These are phyloP conservation scores for Suillus discolor DNA, from an alignment of 768 basidiomycete genomes.

Conservation along the genomic window DNA sequence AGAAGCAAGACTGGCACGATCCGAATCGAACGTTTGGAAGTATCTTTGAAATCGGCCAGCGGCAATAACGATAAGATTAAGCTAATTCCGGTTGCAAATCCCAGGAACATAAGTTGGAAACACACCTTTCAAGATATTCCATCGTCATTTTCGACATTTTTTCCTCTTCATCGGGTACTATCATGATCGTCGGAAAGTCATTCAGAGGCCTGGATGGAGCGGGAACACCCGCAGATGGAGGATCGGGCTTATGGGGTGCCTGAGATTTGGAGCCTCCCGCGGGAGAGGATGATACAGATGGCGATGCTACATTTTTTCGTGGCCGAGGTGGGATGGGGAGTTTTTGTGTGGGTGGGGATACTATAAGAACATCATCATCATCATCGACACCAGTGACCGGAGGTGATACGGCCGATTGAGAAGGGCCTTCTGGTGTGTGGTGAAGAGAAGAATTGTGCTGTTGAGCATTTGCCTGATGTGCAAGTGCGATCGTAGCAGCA, in stretches of 20 bases:
- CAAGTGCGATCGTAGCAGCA: constrained; percentile 26
- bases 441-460: constrained; percentile 1
- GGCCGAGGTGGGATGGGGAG: constrained; percentile 26
- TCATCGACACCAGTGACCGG: not conserved
- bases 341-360: constrained; percentile 13
- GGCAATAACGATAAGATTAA: constrained; percentile 13
- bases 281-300: not conserved
- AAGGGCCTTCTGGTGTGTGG: not conserved
- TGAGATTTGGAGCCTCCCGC: not conserved
- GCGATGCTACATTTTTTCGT: constrained; percentile 13
- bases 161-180: constrained; percentile 18
- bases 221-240: constrained; percentile 1
- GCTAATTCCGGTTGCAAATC: not conserved
- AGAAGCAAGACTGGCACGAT: constrained; percentile 35
- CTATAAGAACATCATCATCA: constrained; percentile 1
- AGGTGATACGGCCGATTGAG: constrained; percentile 3
- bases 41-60: constrained; percentile 23
- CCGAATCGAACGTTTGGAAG: constrained; percentile 32
- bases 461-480: constrained; percentile 29
- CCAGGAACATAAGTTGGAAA: constrained; percentile 2
- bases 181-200: not conserved
- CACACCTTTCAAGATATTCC: constrained; percentile 32
- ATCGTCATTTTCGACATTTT: constrained; percentile 32
- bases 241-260: not conserved
- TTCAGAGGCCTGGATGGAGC: not conserved